Evolutionary conservation across 2,329 filamentous ascomycete genomes (phyloP), one percentile per base, ranked within the genome.

Genomic region (Pestalotiopsis sp.): DNA sequence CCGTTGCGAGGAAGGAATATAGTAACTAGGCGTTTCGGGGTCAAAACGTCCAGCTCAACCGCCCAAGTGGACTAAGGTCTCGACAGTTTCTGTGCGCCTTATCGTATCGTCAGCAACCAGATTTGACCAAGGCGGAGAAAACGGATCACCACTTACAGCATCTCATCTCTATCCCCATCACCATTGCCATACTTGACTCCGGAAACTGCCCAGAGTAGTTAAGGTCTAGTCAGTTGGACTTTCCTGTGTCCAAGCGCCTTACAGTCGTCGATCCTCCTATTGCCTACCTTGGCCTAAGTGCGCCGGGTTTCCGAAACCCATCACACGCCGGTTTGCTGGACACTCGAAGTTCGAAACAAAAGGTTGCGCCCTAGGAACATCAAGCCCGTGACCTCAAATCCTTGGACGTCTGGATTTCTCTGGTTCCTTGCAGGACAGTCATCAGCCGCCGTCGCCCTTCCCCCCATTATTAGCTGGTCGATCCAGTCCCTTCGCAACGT

Each of bases 291-390:
- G 72, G 69, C 72, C 70, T 73, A 71, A 75, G 72, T 76, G 75
- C 73, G 74, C 73, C 73, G 75, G 72, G 75, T 74, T 74, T 75
- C 75, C 75, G 74, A 77, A 78, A 76, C 77, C 72, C 76, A 77
- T 77, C 70, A 75, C 74, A 76, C 73, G 73, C 73, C 74, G 72
- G 72, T 72, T 70, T 73, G 72, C 69, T 60, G 64, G 68, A 74
- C 74, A 73, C 73, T 75, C 75, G 72, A 73, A 77, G 74, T 73
- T 77, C 75, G 77, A 79, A 78, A 77, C 75, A 72, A 72, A 73
- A 74, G 72, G 71, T 72, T 73, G 66, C 64, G 64, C 41, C 52
- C 61, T 36, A 58, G 31, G 49, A 40, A 49, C 62, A 57, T 56
- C 27, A 9, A 63, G 49, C 68, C 69, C 65, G 69, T 75, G 71